These are phyloP conservation scores for Leccinum ponderosum DNA, from an alignment of 1,284 basidiomycete genomes.

Conservation along the genomic window DNA sequence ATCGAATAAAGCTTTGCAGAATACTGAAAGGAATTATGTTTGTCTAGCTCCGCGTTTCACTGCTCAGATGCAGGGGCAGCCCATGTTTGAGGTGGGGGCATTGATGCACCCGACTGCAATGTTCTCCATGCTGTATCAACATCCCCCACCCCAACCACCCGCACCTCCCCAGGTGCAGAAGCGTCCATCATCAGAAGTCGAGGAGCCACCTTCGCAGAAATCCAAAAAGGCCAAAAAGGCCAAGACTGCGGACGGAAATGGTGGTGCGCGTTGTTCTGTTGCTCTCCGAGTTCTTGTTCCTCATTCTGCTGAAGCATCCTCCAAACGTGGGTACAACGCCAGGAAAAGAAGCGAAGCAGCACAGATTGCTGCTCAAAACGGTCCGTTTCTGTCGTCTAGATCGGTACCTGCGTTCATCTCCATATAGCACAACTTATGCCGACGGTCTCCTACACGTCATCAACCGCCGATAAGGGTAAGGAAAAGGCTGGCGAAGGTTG, in stretches of 20 bases:
- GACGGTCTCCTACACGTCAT: constrained; percentile 43
- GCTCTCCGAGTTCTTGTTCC: constrained; percentile 10
- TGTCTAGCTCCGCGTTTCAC: constrained; percentile 54
- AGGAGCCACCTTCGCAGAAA: constrained; percentile 36
- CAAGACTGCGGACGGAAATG: constrained; percentile 35
- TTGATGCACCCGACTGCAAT: constrained; percentile 34
- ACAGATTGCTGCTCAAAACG: constrained; percentile 56
- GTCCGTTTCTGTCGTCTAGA: constrained; percentile 39
- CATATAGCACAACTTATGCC: constrained; percentile 48
- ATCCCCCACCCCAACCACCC: constrained; percentile 27
- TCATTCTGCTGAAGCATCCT: constrained; percentile 38
- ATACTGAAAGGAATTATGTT: constrained; percentile 52
- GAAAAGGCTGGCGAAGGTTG: constrained; percentile 44
- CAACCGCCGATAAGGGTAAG: constrained; percentile 42
- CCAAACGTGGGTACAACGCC: constrained; percentile 62
- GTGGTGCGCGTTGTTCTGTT: constrained; percentile 26
- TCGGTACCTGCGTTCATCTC: constrained; percentile 22
- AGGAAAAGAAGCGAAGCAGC: constrained; percentile 70
- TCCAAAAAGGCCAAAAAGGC: constrained; percentile 44
- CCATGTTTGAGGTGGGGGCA: constrained; percentile 35
- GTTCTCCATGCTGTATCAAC: constrained; percentile 33
- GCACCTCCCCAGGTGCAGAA: constrained; percentile 37
- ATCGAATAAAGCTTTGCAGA: constrained; percentile 45
- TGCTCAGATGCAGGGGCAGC: constrained; percentile 35
- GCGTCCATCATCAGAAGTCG: constrained; percentile 38